Base-by-base conservation (phyloP, 2,329 filamentous ascomycete genomes). In the Penicillium freii region DNA sequence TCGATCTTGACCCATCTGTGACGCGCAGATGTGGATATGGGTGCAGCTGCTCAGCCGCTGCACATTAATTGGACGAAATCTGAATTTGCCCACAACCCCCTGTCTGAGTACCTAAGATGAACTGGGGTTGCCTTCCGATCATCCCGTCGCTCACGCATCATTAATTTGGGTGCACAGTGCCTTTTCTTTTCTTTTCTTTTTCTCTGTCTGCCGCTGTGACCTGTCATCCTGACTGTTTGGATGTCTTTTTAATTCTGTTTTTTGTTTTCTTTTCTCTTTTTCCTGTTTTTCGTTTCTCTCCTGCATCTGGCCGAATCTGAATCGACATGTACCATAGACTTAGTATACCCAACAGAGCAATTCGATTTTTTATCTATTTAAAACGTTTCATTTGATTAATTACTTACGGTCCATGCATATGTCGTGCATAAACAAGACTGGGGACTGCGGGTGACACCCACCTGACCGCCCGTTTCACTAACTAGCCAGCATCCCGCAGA, bases 241-340 rank as follows among this genome's bases (percentile, higher is more conserved):
- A 60, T 59, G 62, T 29, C 38, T 47, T 51, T 53, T 58, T 50
- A 49, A 56, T 56, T 56, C 52, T 58, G 2, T 38, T 42, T 5
- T 54, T 42, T 5, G 40, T 54, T 60, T 46, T 39, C 46, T 38
- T 57, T 51, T 58, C 46, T 40, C 40, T 36, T 55, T 53, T 56
- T 31, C 4, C 4, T 31, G 54, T 57, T 61, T 49, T 61, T 51
- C 45, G 58, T 63, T 55, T 45, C 38, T 19, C 31, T 58, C 51
- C 58, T 60, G 60, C 56, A 62, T 62, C 54, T 59, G 59, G 58
- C 60, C 61, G 60, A 62, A 64, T 66, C 51, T 64, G 62, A 70
- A 69, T 67, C 67, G 65, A 69, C 65, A 66, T 73, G 70, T 73
- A 71, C 60, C 66, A 72, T 73, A 73, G 70, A 73, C 67, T 68